Percentiles rank a stretch among this genome's conserved stretches.
phyloP scores from a whole-genome alignment of 2,329 filamentous ascomycete species.

The Byssothecium circinans region DNA sequence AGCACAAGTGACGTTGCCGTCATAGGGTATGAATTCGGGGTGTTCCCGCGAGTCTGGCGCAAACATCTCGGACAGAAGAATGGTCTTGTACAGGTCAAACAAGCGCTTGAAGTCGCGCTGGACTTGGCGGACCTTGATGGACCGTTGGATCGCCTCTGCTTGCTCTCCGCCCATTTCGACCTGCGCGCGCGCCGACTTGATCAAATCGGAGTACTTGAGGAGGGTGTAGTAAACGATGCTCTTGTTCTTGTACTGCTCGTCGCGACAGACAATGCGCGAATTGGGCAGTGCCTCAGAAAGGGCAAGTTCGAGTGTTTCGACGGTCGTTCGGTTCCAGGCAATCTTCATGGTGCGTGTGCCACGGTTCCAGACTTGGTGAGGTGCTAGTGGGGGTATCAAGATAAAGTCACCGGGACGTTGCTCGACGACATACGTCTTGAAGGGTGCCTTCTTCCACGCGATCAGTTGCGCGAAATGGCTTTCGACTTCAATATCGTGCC shows the following conservation, averaged over 20 bases:
- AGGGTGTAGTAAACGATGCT: constrained; percentile 90
- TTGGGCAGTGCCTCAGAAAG: constrained; percentile 85
- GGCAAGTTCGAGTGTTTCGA: constrained; percentile 85
- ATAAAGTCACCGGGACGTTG: constrained; percentile 91
- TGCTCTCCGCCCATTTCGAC: constrained; percentile 50
- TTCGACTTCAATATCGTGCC: constrained; percentile 95
- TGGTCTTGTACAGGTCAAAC: constrained; percentile 74
- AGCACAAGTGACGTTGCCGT: constrained; percentile 91
- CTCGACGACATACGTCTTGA: constrained; percentile 89
- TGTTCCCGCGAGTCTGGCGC: constrained; percentile 67
- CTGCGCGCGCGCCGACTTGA: constrained; percentile 61
- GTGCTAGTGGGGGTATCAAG: constrained; percentile 85
- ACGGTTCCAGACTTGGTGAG: constrained; percentile 97
- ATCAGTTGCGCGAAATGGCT: constrained; percentile 95
- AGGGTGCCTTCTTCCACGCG: constrained; percentile 92
- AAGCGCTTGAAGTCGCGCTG: constrained; percentile 79
- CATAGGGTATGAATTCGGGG: constrained; percentile 76
- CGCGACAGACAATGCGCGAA: constrained; percentile 86
- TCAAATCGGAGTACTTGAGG: constrained; percentile 68
- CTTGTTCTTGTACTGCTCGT: constrained; percentile 99
- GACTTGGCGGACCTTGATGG: constrained; percentile 66
- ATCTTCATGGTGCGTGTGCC: constrained; percentile 96
- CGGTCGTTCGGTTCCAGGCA: constrained; percentile 94
- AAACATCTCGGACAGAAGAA: constrained; percentile 87
- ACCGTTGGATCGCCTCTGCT: constrained; percentile 42